Evolutionary conservation across 768 basidiomycete species (phyloP).

Genomic region (Rubroboletus pulcherrimus): DNA sequence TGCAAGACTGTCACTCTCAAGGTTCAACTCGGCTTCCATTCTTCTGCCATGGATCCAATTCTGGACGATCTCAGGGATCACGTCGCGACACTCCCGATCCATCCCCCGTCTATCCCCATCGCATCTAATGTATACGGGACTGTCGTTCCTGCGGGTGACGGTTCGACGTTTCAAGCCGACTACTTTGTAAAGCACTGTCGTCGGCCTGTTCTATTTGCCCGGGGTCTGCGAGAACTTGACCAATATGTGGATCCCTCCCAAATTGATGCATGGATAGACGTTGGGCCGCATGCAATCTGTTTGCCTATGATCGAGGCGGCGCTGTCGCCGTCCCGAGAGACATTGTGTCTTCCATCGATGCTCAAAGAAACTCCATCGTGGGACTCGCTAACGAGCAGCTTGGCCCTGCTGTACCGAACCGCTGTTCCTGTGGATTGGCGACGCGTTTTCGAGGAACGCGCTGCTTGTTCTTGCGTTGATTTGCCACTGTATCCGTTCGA

Average conservation of each 20-base stretch:
- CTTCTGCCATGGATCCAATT: conserved; percentile 57
- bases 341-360: conserved; percentile 48
- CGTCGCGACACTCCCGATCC: conserved; percentile 35
- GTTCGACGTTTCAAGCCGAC: conserved; percentile 40
- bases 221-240: conserved; percentile 44
- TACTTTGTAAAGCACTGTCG: conserved; percentile 61
- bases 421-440: conserved; percentile 50
- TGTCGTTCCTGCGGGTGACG: conserved; percentile 51
- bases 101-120: conserved; percentile 52
- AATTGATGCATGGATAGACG: conserved; percentile 57
- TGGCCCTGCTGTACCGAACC: conserved; percentile 48
- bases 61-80: conserved; percentile 45
- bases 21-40: conserved; percentile 66
- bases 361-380: conserved; percentile 43
- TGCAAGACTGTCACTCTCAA: conserved; percentile 44
- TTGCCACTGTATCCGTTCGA: conserved; percentile 66
- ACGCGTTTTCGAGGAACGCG: conserved; percentile 45
- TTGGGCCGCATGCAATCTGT: conserved; percentile 58
- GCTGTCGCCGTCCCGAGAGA: conserved; percentile 27
- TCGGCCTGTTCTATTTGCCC: conserved; percentile 52
- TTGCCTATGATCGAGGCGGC: conserved; percentile 52
- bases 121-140: conserved; percentile 59
- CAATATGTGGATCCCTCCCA: conserved; percentile 22
- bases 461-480: conserved; percentile 40
- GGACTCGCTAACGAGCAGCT: conserved; percentile 41